These are phyloP conservation scores for Leccinum variicolor DNA, from an alignment of 768 basidiomycete genomes.

Conservation along the genomic window DNA sequence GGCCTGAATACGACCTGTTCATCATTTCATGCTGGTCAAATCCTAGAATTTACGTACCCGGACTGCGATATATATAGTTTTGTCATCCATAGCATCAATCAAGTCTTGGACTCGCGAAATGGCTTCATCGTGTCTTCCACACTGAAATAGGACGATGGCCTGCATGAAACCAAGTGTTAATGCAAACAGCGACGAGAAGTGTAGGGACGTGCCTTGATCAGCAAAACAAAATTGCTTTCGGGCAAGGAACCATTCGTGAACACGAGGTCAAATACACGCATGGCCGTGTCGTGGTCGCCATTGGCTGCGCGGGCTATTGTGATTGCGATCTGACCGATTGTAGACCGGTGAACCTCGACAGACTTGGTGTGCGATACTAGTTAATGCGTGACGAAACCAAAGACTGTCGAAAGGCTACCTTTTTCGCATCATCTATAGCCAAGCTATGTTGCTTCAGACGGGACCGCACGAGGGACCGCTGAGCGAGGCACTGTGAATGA, in stretches of 20 bases:
- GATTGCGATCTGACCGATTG: conserved; percentile 9
- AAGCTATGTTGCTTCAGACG: neutral
- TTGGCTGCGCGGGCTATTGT: neutral
- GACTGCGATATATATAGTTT: neutral
- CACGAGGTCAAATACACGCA: conserved; percentile 8
- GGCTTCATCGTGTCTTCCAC: neutral
- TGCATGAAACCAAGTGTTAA: neutral
- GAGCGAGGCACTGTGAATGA: neutral
- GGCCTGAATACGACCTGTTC: neutral
- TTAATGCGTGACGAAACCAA: neutral
- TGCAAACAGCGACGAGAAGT: rapidly evolving
- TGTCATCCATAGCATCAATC: neutral
- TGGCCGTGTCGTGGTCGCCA: conserved; percentile 3
- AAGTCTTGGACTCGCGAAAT: conserved; percentile 2
- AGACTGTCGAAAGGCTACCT: neutral
- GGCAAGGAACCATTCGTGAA: neutral
- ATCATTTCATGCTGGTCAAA: neutral
- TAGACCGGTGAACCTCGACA: conserved; percentile 2
- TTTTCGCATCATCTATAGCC: conserved; percentile 4
- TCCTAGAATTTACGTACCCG: neutral
- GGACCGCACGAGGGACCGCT: neutral
- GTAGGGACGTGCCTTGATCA: conserved; percentile 5
- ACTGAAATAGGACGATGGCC: conserved; percentile 9
- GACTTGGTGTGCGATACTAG: neutral
- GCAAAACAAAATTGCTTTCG: conserved; percentile 8